Percentiles rank a stretch among this genome's conserved stretches.
Conservation (phyloP, 176 grass and related monocot genomes). For the Musa acuminata region DNA sequence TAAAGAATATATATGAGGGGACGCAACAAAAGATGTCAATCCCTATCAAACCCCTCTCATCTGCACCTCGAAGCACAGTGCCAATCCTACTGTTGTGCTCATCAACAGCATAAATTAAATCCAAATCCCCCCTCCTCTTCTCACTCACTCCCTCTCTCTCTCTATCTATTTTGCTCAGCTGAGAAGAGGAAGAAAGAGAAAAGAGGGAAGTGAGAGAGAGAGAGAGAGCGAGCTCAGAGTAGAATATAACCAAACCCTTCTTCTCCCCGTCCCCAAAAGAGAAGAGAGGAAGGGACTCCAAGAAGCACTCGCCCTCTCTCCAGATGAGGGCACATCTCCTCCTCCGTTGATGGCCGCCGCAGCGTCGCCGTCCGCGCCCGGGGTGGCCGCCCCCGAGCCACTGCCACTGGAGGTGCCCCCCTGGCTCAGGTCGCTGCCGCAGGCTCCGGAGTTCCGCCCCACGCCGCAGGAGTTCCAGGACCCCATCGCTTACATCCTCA, state of each 20-base stretch:
- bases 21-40: too few species aligned
- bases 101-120: neutral
- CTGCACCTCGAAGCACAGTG: too few species aligned
- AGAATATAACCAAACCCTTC: neutral
- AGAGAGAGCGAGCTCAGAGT: neutral
- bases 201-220: neutral
- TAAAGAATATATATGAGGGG: too few species aligned
- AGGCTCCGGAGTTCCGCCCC: constrained; percentile 83
- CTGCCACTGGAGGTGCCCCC: constrained; percentile 24
- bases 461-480: constrained; percentile 66
- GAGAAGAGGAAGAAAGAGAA: neutral
- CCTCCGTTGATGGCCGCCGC: neutral
- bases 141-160: constrained; percentile 7
- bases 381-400: constrained; percentile 42
- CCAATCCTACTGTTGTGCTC: too few species aligned
- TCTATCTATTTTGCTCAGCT: neutral
- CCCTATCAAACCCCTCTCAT: too few species aligned
- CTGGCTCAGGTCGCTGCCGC: constrained; percentile 72
- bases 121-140: constrained; percentile 1
- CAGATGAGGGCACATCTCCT: neutral
- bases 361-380: neutral
- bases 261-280: neutral
- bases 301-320: neutral
- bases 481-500: constrained; percentile 93
- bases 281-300: too few species aligned